These are phyloP conservation scores for Aspergillus saccharolyticus DNA, from an alignment of 495 filamentous ascomycete species.

Conservation along the genomic window DNA sequence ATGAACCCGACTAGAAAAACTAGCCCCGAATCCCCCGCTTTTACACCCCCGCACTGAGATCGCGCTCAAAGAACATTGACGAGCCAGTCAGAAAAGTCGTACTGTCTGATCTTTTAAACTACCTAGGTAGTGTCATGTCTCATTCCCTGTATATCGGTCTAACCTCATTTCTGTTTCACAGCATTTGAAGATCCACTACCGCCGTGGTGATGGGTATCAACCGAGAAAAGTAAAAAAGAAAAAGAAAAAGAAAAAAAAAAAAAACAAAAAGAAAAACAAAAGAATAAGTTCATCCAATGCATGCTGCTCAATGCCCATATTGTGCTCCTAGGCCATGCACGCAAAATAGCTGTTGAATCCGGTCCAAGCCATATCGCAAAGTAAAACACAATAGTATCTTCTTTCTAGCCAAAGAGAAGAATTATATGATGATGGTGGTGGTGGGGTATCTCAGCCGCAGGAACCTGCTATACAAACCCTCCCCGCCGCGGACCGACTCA, in stretches of 20 bases:
- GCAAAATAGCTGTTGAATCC: neutral
- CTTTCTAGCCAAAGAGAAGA: conserved; percentile 16
- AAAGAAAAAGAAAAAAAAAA: no score
- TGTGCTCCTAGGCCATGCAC: neutral
- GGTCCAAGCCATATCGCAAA: neutral
- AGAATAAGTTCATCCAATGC: neutral
- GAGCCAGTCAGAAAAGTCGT: no score
- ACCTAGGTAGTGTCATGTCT: neutral
- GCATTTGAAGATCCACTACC: neutral
- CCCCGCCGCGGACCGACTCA: neutral
- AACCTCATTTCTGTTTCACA: neutral
- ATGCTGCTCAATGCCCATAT: neutral
- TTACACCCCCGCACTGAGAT: neutral
- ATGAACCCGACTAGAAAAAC: neutral
- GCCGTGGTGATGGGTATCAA: neutral
- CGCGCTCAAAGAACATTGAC: no score
- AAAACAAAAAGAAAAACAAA: neutral
- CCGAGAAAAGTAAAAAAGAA: no score
- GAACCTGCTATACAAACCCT: conserved; percentile 13
- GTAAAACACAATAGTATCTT: conserved; percentile 8
- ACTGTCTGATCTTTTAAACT: no score
- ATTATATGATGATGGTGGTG: conserved; percentile 3
- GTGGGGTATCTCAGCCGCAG: conserved; percentile 20
- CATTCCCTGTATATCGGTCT: neutral
- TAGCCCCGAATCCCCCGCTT: neutral